Evolutionary conservation across 805 yeast genomes (phyloP).

Genomic region (Tetrapisispora namnaoensis): DNA sequence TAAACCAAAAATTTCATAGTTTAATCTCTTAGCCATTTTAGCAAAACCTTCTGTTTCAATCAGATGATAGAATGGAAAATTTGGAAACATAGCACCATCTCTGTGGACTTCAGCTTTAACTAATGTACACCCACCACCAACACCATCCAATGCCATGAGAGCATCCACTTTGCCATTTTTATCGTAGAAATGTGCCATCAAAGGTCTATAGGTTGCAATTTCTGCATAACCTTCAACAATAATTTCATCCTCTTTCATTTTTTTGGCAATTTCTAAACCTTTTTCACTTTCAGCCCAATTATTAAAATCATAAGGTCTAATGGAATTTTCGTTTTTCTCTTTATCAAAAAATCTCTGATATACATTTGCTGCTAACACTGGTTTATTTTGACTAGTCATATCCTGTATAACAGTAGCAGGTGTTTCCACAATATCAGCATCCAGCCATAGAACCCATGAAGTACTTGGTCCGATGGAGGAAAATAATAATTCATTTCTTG

Average conservation of each 20-base stretch:
- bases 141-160: conserved; percentile 88
- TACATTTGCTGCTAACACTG: conserved; percentile 86
- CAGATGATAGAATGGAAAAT: conserved; percentile 92
- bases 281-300: conserved; percentile 88
- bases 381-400: conserved; percentile 72
- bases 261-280: conserved; percentile 64
- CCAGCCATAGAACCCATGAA: conserved; percentile 95
- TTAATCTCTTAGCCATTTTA: conserved; percentile 92
- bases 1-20: conserved; percentile 83
- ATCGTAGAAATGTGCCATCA: conserved; percentile 85
- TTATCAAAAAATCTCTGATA: conserved; percentile 70
- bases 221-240: conserved; percentile 92
- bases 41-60: conserved; percentile 98
- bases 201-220: conserved; percentile 84
- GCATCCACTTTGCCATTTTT: conserved; percentile 48
- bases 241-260: conserved; percentile 78
- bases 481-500: conserved; percentile 83
- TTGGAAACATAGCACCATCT: conserved; percentile 99
- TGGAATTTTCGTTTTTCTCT: conserved; percentile 42
- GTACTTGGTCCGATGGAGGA: conserved; percentile 84
- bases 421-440: conserved; percentile 87
- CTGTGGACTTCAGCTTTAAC: conserved; percentile 97
- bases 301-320: conserved; percentile 90
- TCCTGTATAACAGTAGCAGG: conserved; percentile 80
- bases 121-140: conserved; percentile 93